Evolutionary conservation across 2,329 filamentous ascomycete species (phyloP).

Genomic region (Exophiala alcalophila): DNA sequence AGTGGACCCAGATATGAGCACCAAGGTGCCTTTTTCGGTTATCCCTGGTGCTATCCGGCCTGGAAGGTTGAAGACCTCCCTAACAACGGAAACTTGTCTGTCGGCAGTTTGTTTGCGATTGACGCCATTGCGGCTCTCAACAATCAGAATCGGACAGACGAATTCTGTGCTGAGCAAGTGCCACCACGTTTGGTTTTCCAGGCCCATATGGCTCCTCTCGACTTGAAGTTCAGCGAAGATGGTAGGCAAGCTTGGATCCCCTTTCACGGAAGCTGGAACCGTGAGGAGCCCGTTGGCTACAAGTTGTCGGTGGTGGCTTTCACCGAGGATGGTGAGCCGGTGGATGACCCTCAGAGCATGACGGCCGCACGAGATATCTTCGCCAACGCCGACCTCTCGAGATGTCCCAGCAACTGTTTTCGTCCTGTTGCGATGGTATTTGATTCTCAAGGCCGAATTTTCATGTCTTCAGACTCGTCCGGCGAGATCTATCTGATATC

Average conservation of each 20-base stretch:
- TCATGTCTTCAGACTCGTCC: constrained; percentile 35
- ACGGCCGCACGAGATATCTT: constrained; percentile 34
- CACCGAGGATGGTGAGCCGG: constrained; percentile 44
- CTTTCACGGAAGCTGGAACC: constrained; percentile 70
- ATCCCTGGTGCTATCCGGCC: constrained; percentile 65
- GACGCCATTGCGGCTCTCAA: constrained; percentile 38
- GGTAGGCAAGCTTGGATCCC: constrained; percentile 61
- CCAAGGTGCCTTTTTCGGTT: constrained; percentile 60
- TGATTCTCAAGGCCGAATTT: constrained; percentile 35
- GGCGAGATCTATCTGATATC: constrained; percentile 33
- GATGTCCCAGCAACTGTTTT: constrained; percentile 35
- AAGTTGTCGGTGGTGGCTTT: constrained; percentile 50
- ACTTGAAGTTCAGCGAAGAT: constrained; percentile 64
- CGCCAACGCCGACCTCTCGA: constrained; percentile 32
- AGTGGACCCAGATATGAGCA: constrained; percentile 45
- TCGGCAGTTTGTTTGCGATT: constrained; percentile 53
- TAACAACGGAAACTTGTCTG: constrained; percentile 42
- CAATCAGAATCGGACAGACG: constrained; percentile 46
- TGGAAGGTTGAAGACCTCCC: constrained; percentile 58
- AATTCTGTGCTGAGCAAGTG: constrained; percentile 43
- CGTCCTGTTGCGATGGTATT: constrained; percentile 37
- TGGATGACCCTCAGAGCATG: constrained; percentile 37
- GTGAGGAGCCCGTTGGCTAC: constrained; percentile 49
- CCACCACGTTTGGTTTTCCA: constrained; percentile 57
- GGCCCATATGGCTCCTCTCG: constrained; percentile 68